Evolutionary conservation across 2,329 filamentous ascomycete species (phyloP), one percentile per base, ranked within the genome.

Genomic region (Plectosphaerella plurivora): DNA sequence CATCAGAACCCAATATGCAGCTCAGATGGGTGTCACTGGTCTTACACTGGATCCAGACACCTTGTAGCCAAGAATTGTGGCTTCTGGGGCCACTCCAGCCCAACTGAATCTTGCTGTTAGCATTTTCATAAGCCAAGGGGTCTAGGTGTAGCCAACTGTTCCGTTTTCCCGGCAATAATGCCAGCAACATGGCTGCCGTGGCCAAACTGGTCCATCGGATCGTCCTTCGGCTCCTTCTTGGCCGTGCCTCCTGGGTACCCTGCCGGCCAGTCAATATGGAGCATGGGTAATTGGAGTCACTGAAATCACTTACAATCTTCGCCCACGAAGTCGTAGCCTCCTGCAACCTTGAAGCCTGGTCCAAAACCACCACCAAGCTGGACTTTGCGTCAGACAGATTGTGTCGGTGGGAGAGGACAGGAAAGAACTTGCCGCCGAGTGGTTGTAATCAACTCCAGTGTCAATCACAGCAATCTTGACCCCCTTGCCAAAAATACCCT

Each of bases 401-500:
- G 7, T 4, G 9, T 15, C 8, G 41, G 33, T 4, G n/a, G n/a
- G 14, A 14, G 33, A 3, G 18, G 5, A 5, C 22, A 1, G n/a
- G 7, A 12, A 2, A 33, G 9, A 8, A 53, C 57, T 42, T 56
- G 71, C 68, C 25, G 70, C 67, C 50, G 64, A 60, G 48, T 73
- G 71, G 1, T 62, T 67, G 45, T 73, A 73, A 48, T 72, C 68
- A 25, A 73, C 60, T 0, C 71, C 71, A 1, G 69, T 70, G 50
- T 73, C 71, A 39, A 73, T 65, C 25, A 73, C 60, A 9, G 70
- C 71, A 35, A 73, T 60, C 35, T 63, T 72, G 14, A 63, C 67
- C 1, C 69, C 70, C 44, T 66, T 67, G 4, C 71, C 71, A 9
- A 63, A 59, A 15, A 72, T 65, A 2, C 71, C 71, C n/a, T 59